These are phyloP conservation scores for Tricholoma sp. DNA, from an alignment of 768 basidiomycete species.

Conservation along the genomic window DNA sequence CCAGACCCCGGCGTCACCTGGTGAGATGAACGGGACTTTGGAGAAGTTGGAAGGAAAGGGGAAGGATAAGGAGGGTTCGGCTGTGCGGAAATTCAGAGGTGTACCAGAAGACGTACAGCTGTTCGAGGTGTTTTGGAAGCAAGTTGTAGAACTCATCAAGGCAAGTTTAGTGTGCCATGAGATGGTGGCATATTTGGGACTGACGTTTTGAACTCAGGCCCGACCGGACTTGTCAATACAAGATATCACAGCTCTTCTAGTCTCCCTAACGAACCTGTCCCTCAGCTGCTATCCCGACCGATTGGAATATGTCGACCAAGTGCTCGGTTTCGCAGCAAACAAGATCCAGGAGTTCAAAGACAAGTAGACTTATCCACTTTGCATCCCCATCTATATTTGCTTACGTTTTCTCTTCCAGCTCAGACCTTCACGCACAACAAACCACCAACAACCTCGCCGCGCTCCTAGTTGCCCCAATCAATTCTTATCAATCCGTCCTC, in stretches of 20 bases:
- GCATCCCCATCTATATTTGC: background rate
- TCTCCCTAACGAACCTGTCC: conserved; percentile 92
- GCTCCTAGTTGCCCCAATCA: conserved; percentile 89
- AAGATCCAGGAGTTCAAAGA: conserved; percentile 84
- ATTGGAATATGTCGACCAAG: conserved; percentile 95
- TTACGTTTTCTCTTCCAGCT: conserved; percentile 34
- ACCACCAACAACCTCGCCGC: conserved; percentile 89
- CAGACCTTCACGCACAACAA: conserved; percentile 84
- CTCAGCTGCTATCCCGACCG: conserved; percentile 96
- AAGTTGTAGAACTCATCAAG: conserved; percentile 97
- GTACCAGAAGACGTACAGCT: conserved; percentile 92
- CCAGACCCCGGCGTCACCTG: conserved; percentile 18
- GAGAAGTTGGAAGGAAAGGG: conserved; percentile 39
- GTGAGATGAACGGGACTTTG: conserved; percentile 19
- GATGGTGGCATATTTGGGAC: background rate
- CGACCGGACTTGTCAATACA: conserved; percentile 96
- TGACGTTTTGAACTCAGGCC: conserved; percentile 47
- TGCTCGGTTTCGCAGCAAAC: conserved; percentile 80
- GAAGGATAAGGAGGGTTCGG: conserved; percentile 52
- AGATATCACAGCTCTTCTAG: conserved; percentile 93
- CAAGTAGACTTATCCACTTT: conserved; percentile 42
- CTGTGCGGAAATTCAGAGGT: conserved; percentile 84
- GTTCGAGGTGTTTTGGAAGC: conserved; percentile 99
- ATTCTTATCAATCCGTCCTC: conserved; percentile 93
- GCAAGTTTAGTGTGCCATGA: conserved; percentile 34